Evolutionary conservation across 1,139 yeast genomes (phyloP).

Genomic region (Suhomyces ambrosiae): DNA sequence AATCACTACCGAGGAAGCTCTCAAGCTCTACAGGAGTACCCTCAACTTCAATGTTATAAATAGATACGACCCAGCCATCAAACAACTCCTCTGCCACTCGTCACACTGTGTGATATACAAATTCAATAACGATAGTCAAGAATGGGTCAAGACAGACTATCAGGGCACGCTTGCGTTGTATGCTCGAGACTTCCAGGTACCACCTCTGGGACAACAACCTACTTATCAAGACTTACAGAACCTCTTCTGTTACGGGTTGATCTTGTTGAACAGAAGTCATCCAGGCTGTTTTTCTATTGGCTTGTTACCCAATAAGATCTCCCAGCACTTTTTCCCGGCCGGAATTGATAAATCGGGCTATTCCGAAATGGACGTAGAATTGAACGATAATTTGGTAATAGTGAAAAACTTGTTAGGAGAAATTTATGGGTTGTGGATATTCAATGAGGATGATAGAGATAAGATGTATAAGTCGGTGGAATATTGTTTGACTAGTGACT

Average conservation of each 20-base stretch:
- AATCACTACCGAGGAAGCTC: constrained; percentile 36
- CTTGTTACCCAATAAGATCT: constrained; percentile 60
- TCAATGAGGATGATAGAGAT: constrained; percentile 72
- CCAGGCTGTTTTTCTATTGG: constrained; percentile 84
- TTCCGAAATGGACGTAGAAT: constrained; percentile 65
- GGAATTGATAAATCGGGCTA: constrained; percentile 48
- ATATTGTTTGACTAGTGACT: constrained; percentile 51
- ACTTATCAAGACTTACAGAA: constrained; percentile 46
- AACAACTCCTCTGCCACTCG: constrained; percentile 71
- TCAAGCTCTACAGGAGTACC: constrained; percentile 66
- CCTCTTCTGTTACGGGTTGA: constrained; percentile 73
- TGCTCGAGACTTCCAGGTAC: constrained; percentile 54
- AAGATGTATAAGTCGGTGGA: constrained; percentile 61
- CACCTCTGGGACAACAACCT: constrained; percentile 19
- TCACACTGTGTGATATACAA: constrained; percentile 84
- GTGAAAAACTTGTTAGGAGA: constrained; percentile 75
- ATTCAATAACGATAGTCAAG: constrained; percentile 61
- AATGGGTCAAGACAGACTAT: constrained; percentile 79
- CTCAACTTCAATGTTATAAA: constrained; percentile 80
- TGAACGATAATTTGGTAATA: constrained; percentile 78
- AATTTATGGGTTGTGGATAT: constrained; percentile 88
- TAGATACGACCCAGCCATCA: constrained; percentile 79
- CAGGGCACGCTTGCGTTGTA: constrained; percentile 85
- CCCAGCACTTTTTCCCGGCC: constrained; percentile 43
- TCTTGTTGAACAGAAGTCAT: constrained; percentile 71